These are phyloP conservation scores for Solanum sparsipilum DNA, from an alignment of 257 asterid genomes.

Conservation along the genomic window DNA sequence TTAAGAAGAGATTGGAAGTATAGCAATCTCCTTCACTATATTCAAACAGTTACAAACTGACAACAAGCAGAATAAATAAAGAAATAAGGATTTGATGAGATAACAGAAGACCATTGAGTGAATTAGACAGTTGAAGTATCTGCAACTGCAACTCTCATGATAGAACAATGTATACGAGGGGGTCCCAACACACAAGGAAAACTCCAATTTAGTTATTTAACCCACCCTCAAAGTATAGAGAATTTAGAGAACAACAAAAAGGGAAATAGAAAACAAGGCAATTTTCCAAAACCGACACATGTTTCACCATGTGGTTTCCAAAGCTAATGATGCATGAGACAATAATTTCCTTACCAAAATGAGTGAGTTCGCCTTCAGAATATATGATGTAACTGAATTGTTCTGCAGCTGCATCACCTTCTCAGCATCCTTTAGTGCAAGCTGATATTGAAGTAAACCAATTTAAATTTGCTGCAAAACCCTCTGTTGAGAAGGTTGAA, in stretches of 20 bases:
- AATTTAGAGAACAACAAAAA: neutral
- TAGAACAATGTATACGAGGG: neutral
- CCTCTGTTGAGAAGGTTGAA: neutral
- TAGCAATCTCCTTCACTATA: neutral
- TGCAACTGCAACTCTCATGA: neutral
- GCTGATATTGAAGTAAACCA: conserved; percentile 33
- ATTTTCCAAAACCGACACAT: conserved; percentile 1
- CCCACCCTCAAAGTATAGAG: neutral
- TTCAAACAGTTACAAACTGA: neutral
- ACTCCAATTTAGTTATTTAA: neutral
- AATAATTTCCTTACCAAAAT: conserved; percentile 51
- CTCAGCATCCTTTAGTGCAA: conserved; percentile 89
- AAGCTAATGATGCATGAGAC: neutral
- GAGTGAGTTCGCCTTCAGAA: conserved; percentile 87
- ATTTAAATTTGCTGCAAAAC: neutral
- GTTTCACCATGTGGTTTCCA: neutral
- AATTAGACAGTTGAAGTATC: neutral
- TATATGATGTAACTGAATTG: conserved; percentile 32
- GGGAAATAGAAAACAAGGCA: neutral
- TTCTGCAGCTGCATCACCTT: conserved; percentile 52
- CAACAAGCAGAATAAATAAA: neutral
- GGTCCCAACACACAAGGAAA: neutral
- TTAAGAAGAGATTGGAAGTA: neutral
- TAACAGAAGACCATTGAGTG: neutral
- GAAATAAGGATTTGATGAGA: neutral